Evolutionary conservation across 2,329 filamentous ascomycete genomes (phyloP).

Genomic region (Monosporascus ibericus): DNA sequence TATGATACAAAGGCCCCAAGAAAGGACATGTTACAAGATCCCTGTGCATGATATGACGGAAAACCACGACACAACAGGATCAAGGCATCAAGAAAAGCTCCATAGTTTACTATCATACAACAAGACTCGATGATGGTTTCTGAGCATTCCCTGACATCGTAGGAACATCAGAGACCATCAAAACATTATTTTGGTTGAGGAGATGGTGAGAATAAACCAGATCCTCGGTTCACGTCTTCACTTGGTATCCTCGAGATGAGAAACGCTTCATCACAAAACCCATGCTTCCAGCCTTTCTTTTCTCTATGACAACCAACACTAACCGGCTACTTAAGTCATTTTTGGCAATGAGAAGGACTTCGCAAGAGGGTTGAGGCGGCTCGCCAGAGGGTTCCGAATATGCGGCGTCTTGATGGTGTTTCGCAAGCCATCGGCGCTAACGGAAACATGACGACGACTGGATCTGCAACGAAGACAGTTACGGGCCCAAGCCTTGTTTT

Average conservation of each 20-base stretch:
- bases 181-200: background rate
- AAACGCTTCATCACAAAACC: background rate
- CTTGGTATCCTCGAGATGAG: background rate
- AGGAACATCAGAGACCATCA: background rate
- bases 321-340: background rate
- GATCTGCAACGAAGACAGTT: too few species aligned
- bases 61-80: background rate
- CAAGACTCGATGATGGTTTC: background rate
- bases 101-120: background rate
- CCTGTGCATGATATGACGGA: background rate
- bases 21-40: background rate
- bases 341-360: background rate
- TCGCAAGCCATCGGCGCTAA: too few species aligned
- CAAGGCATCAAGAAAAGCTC: background rate
- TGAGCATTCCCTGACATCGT: background rate
- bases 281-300: background rate
- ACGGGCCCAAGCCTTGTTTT: background rate
- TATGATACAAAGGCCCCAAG: constrained; percentile 7
- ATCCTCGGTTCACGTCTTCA: background rate
- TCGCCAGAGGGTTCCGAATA: too few species aligned
- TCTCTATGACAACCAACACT: background rate
- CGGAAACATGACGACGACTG: too few species aligned
- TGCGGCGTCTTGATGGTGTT: too few species aligned
- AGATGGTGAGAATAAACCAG: background rate
- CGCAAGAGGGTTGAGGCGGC: too few species aligned